Conservation (phyloP, 208 protist genomes). For the Wallacemonas sp. region DNA sequence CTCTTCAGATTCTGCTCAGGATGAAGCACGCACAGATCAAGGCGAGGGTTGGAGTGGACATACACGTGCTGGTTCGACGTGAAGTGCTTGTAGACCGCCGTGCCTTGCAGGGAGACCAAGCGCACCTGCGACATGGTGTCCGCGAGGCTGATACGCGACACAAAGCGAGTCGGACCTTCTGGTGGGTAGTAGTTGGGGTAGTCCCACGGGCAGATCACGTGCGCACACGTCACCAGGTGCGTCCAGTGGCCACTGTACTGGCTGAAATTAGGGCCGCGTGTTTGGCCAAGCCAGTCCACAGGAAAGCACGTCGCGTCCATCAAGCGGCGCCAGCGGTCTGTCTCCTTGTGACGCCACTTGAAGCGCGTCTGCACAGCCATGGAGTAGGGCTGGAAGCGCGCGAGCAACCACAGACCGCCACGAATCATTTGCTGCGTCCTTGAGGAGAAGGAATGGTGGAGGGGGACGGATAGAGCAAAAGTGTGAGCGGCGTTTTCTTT, state of each 20-base stretch:
- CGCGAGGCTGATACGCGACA: conserved; percentile 82
- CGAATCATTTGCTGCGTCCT: not conserved
- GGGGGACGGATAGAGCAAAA: too few relatives aligned
- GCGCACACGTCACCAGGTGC: conserved; percentile 87
- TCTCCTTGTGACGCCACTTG: conserved; percentile 92
- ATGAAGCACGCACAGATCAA: conserved; percentile 88
- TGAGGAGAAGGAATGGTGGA: too few relatives aligned
- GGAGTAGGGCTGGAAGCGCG: conserved; percentile 86
- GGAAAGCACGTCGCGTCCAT: conserved; percentile 91
- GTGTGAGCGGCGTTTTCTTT: too few relatives aligned
- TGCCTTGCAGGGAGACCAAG: conserved; percentile 76
- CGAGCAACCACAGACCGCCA: conserved; percentile 6
- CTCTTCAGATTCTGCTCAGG: conserved; percentile 87
- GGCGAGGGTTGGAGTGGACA: conserved; percentile 82
- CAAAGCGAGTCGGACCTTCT: conserved; percentile 79
- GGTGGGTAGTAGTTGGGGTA: conserved; percentile 91
- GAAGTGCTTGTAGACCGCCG: conserved; percentile 87
- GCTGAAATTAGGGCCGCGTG: conserved; percentile 68
- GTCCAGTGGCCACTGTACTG: conserved; percentile 90
- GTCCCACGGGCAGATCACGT: conserved; percentile 90
- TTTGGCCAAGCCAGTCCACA: conserved; percentile 85
- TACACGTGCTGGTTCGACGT: conserved; percentile 90
- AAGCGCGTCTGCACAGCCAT: conserved; percentile 90
- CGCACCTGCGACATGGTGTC: conserved; percentile 89
- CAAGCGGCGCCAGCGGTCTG: conserved; percentile 86